These are phyloP conservation scores for Histomonas meleagridis DNA, from an alignment of 208 protist genomes.

Conservation along the genomic window DNA sequence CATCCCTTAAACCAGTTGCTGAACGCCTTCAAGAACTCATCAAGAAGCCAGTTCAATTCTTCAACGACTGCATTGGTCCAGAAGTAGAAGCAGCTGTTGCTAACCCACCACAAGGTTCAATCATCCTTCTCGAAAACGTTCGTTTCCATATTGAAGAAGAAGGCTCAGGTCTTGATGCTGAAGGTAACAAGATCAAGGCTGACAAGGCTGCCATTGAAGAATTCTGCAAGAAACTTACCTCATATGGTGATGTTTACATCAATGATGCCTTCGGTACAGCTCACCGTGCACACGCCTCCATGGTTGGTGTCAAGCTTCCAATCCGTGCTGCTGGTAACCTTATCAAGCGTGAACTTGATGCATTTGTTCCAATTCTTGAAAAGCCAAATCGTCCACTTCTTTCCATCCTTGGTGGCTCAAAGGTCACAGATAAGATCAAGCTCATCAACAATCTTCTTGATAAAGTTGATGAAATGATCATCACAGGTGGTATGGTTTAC, in stretches of 20 bases:
- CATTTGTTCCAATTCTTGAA: slow-evolving; percentile 75
- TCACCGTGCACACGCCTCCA: slow-evolving; percentile 84
- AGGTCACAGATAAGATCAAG: slow-evolving; percentile 95
- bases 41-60: neutral
- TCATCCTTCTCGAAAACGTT: slow-evolving; percentile 95
- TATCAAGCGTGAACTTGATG: slow-evolving; percentile 93
- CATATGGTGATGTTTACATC: slow-evolving; percentile 89
- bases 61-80: slow-evolving; percentile 35
- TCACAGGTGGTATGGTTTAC: slow-evolving; percentile 94
- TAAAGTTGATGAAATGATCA: slow-evolving; percentile 85
- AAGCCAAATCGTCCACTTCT: slow-evolving; percentile 70
- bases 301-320: slow-evolving; percentile 61
- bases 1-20: neutral
- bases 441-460: slow-evolving; percentile 93
- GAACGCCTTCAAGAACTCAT: slow-evolving; percentile 3
- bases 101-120: slow-evolving; percentile 57
- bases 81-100: slow-evolving; percentile 60
- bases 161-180: slow-evolving; percentile 60
- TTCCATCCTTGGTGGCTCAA: slow-evolving; percentile 85
- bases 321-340: slow-evolving; percentile 82
- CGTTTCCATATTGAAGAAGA: slow-evolving; percentile 82
- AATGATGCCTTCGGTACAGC: slow-evolving; percentile 92
- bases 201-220: slow-evolving; percentile 43
- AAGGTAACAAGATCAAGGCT: slow-evolving; percentile 53
- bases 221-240: slow-evolving; percentile 66